phyloP scores from a whole-genome alignment of 225 moss, liverwort and hornwort species.

The Polytrichum commune region DNA sequence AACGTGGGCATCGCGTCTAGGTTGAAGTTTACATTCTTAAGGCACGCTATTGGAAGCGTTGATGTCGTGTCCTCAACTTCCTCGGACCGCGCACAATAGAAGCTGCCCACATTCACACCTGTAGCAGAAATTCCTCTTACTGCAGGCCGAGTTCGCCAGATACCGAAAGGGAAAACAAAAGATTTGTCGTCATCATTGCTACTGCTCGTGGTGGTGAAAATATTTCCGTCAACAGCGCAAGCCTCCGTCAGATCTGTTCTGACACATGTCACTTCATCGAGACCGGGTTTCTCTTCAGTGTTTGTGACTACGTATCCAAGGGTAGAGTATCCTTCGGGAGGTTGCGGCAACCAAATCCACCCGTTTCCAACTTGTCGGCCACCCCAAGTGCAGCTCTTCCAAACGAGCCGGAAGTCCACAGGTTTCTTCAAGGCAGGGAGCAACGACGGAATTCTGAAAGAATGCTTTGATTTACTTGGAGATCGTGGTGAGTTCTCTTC shows the following conservation, averaged over 20 bases:
- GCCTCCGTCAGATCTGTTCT: slow-evolving; percentile 68
- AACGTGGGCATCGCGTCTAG: slow-evolving; percentile 63
- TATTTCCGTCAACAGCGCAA: slow-evolving; percentile 26
- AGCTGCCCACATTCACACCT: slow-evolving; percentile 62
- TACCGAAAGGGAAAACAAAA: slow-evolving; percentile 33
- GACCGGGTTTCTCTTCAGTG: slow-evolving; percentile 32
- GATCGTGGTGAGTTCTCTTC: slow-evolving; percentile 15
- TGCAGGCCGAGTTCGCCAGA: slow-evolving; percentile 64
- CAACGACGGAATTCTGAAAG: background rate
- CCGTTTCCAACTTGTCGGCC: slow-evolving; percentile 45
- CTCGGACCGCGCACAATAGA: slow-evolving; percentile 38
- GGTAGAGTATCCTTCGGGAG: slow-evolving; percentile 59
- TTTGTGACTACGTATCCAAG: slow-evolving; percentile 64
- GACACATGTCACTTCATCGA: slow-evolving; percentile 52
- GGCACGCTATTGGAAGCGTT: slow-evolving; percentile 29
- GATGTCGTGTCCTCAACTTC: slow-evolving; percentile 3
- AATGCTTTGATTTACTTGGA: background rate
- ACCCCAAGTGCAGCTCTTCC: slow-evolving; percentile 60
- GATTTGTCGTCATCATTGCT: background rate
- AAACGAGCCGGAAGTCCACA: slow-evolving; percentile 56
- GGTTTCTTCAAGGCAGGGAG: slow-evolving; percentile 53
- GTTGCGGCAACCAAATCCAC: slow-evolving; percentile 70
- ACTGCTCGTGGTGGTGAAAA: slow-evolving; percentile 39
- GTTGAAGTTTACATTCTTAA: slow-evolving; percentile 28
- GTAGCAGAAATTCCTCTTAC: slow-evolving; percentile 34